phyloP scores from a whole-genome alignment of 257 asterid genomes.

The Thymus mandschuricus region DNA sequence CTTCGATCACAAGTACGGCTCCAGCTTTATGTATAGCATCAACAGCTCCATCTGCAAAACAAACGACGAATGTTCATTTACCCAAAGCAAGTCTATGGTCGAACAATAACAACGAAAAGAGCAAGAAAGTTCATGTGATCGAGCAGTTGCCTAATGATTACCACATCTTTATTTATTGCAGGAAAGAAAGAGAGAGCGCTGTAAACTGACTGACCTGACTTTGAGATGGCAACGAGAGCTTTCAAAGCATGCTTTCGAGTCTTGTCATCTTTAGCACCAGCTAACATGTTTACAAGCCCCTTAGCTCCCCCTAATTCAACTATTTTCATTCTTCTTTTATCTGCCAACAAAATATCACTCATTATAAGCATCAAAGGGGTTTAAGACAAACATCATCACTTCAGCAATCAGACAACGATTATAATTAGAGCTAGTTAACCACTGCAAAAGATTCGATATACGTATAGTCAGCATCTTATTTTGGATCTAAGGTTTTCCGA shows the following conservation, averaged over 20 bases:
- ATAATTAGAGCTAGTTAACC: slow-evolving; percentile 12
- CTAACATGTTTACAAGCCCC: slow-evolving; percentile 77
- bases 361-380: neutral
- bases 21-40: slow-evolving; percentile 68
- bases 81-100: neutral
- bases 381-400: slow-evolving; percentile 6
- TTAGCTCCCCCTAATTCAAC: slow-evolving; percentile 89
- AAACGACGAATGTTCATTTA: slow-evolving; percentile 22
- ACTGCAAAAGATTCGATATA: neutral
- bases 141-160: neutral
- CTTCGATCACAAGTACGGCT: slow-evolving; percentile 53
- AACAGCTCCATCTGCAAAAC: slow-evolving; percentile 62
- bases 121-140: neutral
- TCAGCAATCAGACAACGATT: slow-evolving; percentile 21
- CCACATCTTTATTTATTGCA: neutral
- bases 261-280: slow-evolving; percentile 79
- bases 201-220: slow-evolving; percentile 63
- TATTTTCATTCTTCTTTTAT: slow-evolving; percentile 82
- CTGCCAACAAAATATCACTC: slow-evolving; percentile 40
- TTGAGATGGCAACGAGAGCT: slow-evolving; percentile 88
- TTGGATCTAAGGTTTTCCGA: neutral
- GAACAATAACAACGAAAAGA: neutral
- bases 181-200: slow-evolving; percentile 6
- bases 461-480: neutral
- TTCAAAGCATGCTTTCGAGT: slow-evolving; percentile 84